These are phyloP conservation scores for Syncephalis fuscata DNA, from an alignment of 371 early-diverging fungal genomes.

Conservation along the genomic window DNA sequence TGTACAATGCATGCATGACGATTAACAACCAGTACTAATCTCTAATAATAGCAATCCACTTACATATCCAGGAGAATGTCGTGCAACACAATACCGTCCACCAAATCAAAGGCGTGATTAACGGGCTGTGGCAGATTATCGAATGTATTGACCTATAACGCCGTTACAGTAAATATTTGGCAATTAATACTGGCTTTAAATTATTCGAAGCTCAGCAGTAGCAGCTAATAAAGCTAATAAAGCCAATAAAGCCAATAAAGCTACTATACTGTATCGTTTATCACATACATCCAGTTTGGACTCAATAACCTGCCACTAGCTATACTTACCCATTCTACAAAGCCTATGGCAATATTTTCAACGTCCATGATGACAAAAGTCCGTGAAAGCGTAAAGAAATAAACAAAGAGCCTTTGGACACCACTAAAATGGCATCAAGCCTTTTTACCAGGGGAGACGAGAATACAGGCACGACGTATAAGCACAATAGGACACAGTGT, in stretches of 20 bases:
- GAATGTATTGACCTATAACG: constrained; percentile 69
- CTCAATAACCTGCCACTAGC: background rate
- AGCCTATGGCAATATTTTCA: constrained; percentile 27
- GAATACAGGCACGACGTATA: no score
- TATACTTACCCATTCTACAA: constrained; percentile 29
- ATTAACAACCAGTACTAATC: background rate
- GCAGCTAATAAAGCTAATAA: no score
- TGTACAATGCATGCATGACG: constrained; percentile 8
- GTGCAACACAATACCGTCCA: constrained; percentile 60
- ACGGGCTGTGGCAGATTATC: constrained; percentile 38
- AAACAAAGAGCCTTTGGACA: no score
- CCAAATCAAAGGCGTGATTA: constrained; percentile 44
- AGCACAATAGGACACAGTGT: no score
- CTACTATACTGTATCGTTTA: background rate
- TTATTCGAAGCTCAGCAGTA: no score
- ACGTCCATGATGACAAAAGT: background rate
- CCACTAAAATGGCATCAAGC: no score
- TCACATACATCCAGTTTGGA: background rate
- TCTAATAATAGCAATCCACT: constrained; percentile 9
- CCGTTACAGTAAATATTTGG: no score
- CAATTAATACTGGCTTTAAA: no score
- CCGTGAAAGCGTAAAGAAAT: no score
- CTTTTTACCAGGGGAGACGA: no score
- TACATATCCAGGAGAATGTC: constrained; percentile 78
- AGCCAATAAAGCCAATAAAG: background rate